These are phyloP conservation scores for Exophiala oligosperma DNA, from an alignment of 2,329 filamentous ascomycete species.

Conservation along the genomic window DNA sequence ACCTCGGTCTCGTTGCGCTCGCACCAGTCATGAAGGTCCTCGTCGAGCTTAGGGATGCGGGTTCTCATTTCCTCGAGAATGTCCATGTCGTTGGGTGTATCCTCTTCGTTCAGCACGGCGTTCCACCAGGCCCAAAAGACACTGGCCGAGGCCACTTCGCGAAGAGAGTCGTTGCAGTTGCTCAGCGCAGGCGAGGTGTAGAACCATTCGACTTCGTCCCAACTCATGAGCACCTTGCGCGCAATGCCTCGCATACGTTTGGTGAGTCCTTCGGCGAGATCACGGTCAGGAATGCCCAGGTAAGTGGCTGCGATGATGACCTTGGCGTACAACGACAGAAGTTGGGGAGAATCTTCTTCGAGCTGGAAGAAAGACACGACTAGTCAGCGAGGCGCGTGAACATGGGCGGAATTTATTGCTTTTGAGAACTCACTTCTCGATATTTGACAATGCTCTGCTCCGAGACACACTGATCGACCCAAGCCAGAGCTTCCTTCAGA, in stretches of 20 bases:
- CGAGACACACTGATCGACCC: constrained; percentile 20
- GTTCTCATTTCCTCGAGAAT: constrained; percentile 16
- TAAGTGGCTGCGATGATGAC: constrained; percentile 18
- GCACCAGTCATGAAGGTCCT: constrained; percentile 23
- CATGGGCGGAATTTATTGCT: too few relatives aligned
- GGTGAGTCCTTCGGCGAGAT: constrained; percentile 18
- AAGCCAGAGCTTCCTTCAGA: constrained; percentile 18
- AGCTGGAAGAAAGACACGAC: constrained; percentile 4
- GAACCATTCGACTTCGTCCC: constrained; percentile 25
- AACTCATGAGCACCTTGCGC: constrained; percentile 19
- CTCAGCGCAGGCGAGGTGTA: constrained; percentile 14
- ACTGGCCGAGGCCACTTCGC: constrained; percentile 19
- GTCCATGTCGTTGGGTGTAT: constrained; percentile 21
- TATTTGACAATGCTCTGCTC: constrained; percentile 19
- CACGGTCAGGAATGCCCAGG: constrained; percentile 21
- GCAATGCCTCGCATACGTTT: constrained; percentile 22
- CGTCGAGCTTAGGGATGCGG: constrained; percentile 15
- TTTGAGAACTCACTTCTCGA: constrained; percentile 10
- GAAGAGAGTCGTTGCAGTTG: constrained; percentile 9
- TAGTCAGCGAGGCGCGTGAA: background rate
- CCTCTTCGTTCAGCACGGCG: constrained; percentile 16
- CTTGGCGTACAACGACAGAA: constrained; percentile 20
- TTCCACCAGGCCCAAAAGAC: constrained; percentile 26
- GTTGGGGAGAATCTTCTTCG: constrained; percentile 10
- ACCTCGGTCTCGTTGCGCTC: constrained; percentile 20